Conservation (phyloP, 2,329 filamentous ascomycete species). For the Neopestalotiopsis clavispora region DNA sequence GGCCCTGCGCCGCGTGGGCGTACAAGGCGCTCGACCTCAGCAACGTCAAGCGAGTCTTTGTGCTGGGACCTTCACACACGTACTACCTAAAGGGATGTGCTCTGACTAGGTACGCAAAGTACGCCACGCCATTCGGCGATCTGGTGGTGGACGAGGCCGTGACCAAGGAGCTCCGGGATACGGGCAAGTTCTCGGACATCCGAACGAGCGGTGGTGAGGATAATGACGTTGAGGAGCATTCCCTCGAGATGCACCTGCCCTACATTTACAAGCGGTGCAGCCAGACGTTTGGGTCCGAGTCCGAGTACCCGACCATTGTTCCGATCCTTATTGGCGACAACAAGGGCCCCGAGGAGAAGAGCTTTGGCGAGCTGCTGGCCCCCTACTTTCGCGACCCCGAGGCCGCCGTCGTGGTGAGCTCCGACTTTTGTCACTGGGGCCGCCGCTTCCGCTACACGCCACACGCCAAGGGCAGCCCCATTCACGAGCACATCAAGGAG, state of each 20-base stretch:
- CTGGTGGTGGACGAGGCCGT: slow-evolving; percentile 67
- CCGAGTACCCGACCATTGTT: slow-evolving; percentile 74
- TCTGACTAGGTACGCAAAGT: slow-evolving; percentile 72
- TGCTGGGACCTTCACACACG: slow-evolving; percentile 92
- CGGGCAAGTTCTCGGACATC: slow-evolving; percentile 69
- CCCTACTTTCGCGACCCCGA: slow-evolving; percentile 77
- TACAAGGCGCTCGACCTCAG: slow-evolving; percentile 88
- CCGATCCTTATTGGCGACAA: slow-evolving; percentile 88
- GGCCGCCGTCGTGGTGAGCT: slow-evolving; percentile 87
- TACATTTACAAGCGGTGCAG: slow-evolving; percentile 83
- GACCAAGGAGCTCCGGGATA: slow-evolving; percentile 52
- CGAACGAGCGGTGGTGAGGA: slow-evolving; percentile 67
- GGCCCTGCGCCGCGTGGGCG: slow-evolving; percentile 89
- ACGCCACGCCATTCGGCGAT: slow-evolving; percentile 76
- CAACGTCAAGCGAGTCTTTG: slow-evolving; percentile 83
- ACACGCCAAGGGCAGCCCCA: slow-evolving; percentile 64
- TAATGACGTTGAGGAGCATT: slow-evolving; percentile 85
- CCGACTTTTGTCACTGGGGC: slow-evolving; percentile 98
- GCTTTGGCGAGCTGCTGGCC: slow-evolving; percentile 72
- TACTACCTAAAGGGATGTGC: slow-evolving; percentile 80
- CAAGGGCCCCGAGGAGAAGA: slow-evolving; percentile 66
- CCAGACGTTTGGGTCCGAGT: slow-evolving; percentile 51
- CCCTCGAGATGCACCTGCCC: slow-evolving; percentile 94
- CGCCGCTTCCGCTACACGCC: slow-evolving; percentile 81
- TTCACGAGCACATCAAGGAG: slow-evolving; percentile 83